Percentiles rank a stretch among this genome's conserved stretches.
These are phyloP conservation scores for Escovopsis sp. DNA, from an alignment of 2,329 filamentous ascomycete species.

Conservation along the genomic window DNA sequence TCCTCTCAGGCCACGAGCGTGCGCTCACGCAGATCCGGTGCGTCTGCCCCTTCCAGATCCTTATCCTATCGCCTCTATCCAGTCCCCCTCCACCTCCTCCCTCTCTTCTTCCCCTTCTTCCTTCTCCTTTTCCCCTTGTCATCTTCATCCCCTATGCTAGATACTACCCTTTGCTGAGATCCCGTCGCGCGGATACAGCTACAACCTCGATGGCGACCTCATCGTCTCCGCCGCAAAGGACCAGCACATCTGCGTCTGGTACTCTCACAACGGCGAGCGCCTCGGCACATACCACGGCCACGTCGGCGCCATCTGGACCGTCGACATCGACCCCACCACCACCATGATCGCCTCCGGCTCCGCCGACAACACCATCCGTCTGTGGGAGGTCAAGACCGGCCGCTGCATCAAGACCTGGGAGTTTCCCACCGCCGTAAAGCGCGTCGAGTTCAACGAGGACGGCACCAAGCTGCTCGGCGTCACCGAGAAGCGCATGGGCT, in stretches of 20 bases:
- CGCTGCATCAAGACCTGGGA: conserved; percentile 95
- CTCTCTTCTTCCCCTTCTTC: too few species aligned
- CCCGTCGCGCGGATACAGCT: too few species aligned
- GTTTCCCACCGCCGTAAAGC: conserved; percentile 91
- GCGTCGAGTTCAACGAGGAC: conserved; percentile 94
- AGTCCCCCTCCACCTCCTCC: too few species aligned
- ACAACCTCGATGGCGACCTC: conserved; percentile 88
- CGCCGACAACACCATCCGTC: conserved; percentile 92
- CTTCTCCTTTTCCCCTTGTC: too few species aligned
- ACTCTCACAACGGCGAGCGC: conserved; percentile 92
- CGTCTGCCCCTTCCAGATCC: too few species aligned
- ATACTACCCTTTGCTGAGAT: too few species aligned
- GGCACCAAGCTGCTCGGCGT: conserved; percentile 81
- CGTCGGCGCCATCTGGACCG: conserved; percentile 95
- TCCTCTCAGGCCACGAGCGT: conserved; percentile 92
- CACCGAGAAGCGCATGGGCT: conserved; percentile 97
- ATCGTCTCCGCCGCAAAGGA: conserved; percentile 95
- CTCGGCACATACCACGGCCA: conserved; percentile 94
- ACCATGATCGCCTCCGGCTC: conserved; percentile 88
- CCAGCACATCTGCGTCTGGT: conserved; percentile 95
- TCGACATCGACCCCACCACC: conserved; percentile 87
- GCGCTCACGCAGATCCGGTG: conserved; percentile 89
- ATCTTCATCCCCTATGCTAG: too few species aligned
- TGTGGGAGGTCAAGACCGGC: conserved; percentile 92
- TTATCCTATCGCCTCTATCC: too few species aligned